These are phyloP conservation scores for Lachnellula hyalina DNA, from an alignment of 2,329 filamentous ascomycete species.

Conservation along the genomic window DNA sequence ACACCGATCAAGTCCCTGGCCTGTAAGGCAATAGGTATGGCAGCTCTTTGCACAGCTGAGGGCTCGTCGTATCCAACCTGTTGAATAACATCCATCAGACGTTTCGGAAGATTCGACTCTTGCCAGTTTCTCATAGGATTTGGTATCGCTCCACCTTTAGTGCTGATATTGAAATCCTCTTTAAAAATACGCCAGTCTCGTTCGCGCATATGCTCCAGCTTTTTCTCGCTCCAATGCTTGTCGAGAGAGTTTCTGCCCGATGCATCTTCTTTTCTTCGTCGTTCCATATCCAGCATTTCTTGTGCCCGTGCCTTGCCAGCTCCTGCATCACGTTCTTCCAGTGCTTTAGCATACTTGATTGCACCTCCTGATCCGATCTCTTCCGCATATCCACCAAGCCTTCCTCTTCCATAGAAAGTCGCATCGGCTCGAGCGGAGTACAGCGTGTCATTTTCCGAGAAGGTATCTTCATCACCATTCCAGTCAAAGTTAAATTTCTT, in stretches of 20 bases:
- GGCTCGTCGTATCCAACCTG: conserved; percentile 88
- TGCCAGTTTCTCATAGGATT: conserved; percentile 95
- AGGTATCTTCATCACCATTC: conserved; percentile 93
- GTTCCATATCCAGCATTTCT: conserved; percentile 80
- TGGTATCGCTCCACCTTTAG: conserved; percentile 85
- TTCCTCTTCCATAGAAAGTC: conserved; percentile 64
- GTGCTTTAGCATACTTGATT: conserved; percentile 57
- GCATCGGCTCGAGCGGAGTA: conserved; percentile 64
- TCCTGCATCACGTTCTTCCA: conserved; percentile 70
- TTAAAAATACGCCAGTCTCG: conserved; percentile 99
- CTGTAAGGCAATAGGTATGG: conserved; percentile 91
- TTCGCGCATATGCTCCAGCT: conserved; percentile 87
- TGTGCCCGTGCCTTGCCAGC: conserved; percentile 71
- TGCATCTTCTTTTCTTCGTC: conserved; percentile 67
- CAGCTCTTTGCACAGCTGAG: conserved; percentile 84
- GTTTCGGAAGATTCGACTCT: conserved; percentile 74
- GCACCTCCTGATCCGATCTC: conserved; percentile 51
- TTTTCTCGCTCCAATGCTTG: conserved; percentile 95
- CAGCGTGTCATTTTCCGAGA: conserved; percentile 72
- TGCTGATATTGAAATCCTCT: conserved; percentile 95
- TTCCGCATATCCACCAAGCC: conserved; percentile 61
- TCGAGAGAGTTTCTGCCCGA: conserved; percentile 69
- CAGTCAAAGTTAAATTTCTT: conserved; percentile 99
- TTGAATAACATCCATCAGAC: conserved; percentile 75
- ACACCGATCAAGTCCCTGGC: conserved; percentile 96